These are phyloP conservation scores for Salix exigua DNA, from an alignment of 345 rosid genomes.

Conservation along the genomic window DNA sequence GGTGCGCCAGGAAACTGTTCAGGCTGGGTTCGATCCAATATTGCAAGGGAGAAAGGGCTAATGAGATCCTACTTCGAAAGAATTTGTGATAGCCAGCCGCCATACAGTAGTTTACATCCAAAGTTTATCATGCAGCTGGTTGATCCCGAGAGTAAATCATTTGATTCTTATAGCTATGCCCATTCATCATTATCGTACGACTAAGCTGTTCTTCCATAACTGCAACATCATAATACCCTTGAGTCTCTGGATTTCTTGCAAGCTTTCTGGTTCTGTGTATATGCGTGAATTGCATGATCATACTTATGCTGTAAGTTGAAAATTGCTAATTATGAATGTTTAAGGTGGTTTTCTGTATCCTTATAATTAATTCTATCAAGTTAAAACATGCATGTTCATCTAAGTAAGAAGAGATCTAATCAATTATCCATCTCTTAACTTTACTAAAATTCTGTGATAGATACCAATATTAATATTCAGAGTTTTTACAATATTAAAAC, in stretches of 20 bases:
- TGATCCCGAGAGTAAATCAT: background rate
- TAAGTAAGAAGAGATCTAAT: too few relatives aligned
- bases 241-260: background rate
- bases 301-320: background rate
- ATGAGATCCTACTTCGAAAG: constrained; percentile 31
- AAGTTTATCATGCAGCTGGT: constrained; percentile 5
- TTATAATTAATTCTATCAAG: too few relatives aligned
- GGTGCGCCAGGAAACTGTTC: constrained; percentile 19
- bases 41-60: constrained; percentile 27
- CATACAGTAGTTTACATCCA: constrained; percentile 6
- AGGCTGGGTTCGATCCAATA: constrained; percentile 27
- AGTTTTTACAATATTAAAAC: too few relatives aligned
- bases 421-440: too few relatives aligned
- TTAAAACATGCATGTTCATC: too few relatives aligned
- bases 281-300: background rate
- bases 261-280: background rate
- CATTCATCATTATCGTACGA: background rate
- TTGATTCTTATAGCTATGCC: background rate
- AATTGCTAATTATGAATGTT: too few relatives aligned
- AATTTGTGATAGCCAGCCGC: constrained; percentile 9
- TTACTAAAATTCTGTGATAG: too few relatives aligned
- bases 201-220: background rate
- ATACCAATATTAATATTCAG: too few relatives aligned
- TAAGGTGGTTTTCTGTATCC: too few relatives aligned
- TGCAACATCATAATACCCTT: background rate